These are phyloP conservation scores for Tylopilus plumbeoviolaceoides DNA, from an alignment of 768 basidiomycete species.

Conservation along the genomic window DNA sequence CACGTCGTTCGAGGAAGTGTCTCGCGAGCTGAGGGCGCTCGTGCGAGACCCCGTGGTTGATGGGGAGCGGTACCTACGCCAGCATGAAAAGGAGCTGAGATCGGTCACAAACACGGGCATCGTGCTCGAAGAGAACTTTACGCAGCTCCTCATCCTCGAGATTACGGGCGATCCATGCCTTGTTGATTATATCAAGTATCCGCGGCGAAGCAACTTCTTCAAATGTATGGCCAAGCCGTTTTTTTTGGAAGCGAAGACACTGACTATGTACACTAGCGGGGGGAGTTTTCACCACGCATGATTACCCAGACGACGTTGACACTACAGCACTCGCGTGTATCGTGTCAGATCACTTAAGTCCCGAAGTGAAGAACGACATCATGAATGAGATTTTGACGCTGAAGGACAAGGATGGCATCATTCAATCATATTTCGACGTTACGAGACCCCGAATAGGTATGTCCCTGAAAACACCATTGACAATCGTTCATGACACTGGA, in stretches of 20 bases:
- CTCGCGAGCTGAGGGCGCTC: constrained; percentile 11
- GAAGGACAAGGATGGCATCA: constrained; percentile 18
- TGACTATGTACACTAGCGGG: too few relatives aligned
- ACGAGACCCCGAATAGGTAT: constrained; percentile 20
- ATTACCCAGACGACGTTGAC: too few relatives aligned
- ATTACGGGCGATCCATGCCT: constrained; percentile 14
- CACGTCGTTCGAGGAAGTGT: constrained; percentile 14
- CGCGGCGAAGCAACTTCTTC: constrained; percentile 20
- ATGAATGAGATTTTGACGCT: constrained; percentile 19
- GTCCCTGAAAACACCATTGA: neutral
- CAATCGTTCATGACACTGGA: too few relatives aligned
- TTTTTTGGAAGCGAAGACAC: too few relatives aligned
- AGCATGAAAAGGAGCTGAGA: constrained; percentile 15
- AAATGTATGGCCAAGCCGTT: too few relatives aligned
- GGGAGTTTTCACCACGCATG: too few relatives aligned
- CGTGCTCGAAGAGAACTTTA: constrained; percentile 18
- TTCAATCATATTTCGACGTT: constrained; percentile 19
- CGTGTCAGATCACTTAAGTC: constrained; percentile 11
- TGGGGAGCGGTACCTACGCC: constrained; percentile 11
- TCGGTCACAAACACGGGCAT: constrained; percentile 12
- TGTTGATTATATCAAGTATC: constrained; percentile 17
- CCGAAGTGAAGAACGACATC: constrained; percentile 17
- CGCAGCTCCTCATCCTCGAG: constrained; percentile 21
- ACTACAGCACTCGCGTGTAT: constrained; percentile 20
- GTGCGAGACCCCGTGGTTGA: constrained; percentile 16